phyloP scores from a whole-genome alignment of 345 rosid genomes.

The Streptanthus diversifolius region DNA sequence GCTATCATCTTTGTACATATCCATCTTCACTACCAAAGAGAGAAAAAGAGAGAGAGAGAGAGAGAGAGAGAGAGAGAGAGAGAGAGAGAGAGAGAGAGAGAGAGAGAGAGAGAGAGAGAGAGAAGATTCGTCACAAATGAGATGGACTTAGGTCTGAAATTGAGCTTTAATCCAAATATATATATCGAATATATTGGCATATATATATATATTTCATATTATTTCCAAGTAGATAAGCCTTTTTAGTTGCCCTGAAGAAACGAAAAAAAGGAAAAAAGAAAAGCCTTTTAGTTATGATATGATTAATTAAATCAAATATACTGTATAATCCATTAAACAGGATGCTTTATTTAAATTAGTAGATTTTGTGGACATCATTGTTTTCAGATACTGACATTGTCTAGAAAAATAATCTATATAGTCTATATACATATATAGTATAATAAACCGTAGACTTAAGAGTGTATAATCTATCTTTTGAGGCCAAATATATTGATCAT shows the following conservation, averaged over 20 bases:
- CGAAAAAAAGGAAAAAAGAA: not conserved
- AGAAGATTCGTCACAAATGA: not conserved
- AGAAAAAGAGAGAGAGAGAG: not conserved
- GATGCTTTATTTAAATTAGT: not conserved
- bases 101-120: slow-evolving; percentile 11
- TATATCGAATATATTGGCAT: slow-evolving; percentile 11
- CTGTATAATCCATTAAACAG: not conserved
- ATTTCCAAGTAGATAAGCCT: slow-evolving; percentile 24
- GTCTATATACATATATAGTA: too few relatives aligned
- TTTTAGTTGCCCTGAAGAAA: slow-evolving; percentile 17
- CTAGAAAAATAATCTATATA: not conserved
- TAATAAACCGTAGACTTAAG: not conserved
- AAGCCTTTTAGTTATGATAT: slow-evolving; percentile 8
- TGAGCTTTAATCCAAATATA: slow-evolving; percentile 21
- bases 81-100: not conserved
- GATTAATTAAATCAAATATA: not conserved
- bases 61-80: not conserved
- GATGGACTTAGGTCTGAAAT: slow-evolving; percentile 22
- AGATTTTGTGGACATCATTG: slow-evolving; percentile 3
- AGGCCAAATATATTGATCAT: not conserved
- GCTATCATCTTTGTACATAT: slow-evolving; percentile 53
- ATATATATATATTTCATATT: not conserved
- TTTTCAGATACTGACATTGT: not conserved
- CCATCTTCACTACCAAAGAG: slow-evolving; percentile 39
- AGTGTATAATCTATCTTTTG: not conserved